phyloP scores from a whole-genome alignment of 768 basidiomycete genomes.

The Russula earlei region DNA sequence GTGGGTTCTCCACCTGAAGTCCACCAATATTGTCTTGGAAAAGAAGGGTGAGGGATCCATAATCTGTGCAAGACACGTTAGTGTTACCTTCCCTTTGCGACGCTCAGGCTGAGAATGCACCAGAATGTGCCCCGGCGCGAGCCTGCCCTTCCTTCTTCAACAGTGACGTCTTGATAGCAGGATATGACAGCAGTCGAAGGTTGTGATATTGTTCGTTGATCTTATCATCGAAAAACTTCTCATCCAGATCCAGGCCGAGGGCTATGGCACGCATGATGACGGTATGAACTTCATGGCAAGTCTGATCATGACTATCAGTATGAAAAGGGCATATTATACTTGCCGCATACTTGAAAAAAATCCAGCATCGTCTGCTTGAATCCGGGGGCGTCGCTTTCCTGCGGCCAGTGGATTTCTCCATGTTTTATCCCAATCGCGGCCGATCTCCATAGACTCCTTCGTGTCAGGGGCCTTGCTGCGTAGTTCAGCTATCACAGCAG shows the following conservation, averaged over 20 bases:
- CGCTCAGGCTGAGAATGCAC: conserved; percentile 26
- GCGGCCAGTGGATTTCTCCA: conserved; percentile 82
- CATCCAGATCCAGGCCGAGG: conserved; percentile 62
- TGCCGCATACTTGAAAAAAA: conserved; percentile 52
- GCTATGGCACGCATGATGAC: conserved; percentile 82
- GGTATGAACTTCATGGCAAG: conserved; percentile 66
- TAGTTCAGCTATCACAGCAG: conserved; percentile 61
- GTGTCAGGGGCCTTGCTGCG: conserved; percentile 70
- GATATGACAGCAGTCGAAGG: conserved; percentile 72
- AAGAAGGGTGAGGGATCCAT: conserved; percentile 71
- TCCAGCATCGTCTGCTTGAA: conserved; percentile 68
- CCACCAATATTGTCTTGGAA: conserved; percentile 84
- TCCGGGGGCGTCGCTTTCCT: conserved; percentile 46
- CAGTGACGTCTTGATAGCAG: conserved; percentile 53
- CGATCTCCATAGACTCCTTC: conserved; percentile 87
- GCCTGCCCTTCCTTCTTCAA: conserved; percentile 59
- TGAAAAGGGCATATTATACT: background rate
- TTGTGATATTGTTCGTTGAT: conserved; percentile 75
- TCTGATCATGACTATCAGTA: conserved; percentile 28
- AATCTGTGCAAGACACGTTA: conserved; percentile 36
- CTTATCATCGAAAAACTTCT: conserved; percentile 66
- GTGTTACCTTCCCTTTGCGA: background rate
- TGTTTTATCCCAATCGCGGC: conserved; percentile 66
- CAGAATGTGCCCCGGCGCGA: conserved; percentile 77
- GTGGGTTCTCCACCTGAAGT: conserved; percentile 72